Base-by-base conservation (phyloP, 768 basidiomycete genomes). In the Asterophora parasitica region DNA sequence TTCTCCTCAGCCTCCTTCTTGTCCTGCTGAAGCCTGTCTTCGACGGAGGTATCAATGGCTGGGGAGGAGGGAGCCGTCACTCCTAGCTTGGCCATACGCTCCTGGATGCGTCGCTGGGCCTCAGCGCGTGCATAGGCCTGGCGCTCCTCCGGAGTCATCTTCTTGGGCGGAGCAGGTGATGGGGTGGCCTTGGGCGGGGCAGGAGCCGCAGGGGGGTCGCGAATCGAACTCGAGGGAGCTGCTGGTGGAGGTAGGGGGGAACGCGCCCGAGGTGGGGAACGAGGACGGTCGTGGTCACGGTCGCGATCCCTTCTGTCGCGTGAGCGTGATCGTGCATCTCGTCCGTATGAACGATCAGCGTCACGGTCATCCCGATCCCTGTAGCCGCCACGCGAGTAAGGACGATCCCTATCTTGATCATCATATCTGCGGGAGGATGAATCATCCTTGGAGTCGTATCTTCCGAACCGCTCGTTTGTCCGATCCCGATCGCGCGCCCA, bases 1-100 rank as follows among this genome's bases (percentile, higher is more conserved):
- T 88, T 91, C 62, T 91, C 88, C 54, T 92, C 93, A 0, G 94
- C 94, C 61, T 96, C 95, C 61, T 78, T 83, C 72, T 86, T 88
- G 60, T 98, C 95, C 56, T 82, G 75, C 31, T 79, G 83, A 4
- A 98, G 75, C 8, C 94, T 73, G 54, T 93, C 88, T 61, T 92
- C 88, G 2, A 96, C 91, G 44, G 74, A 78, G 6, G 79, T 83
- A 63, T 96, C 94, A 8, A 93, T 71, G 0, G 62, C 52, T 10
- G 73, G 65, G 23, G 77, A 66, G 11, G 76, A 55, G 0, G 72
- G 66, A 1, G 77, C 63, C 11, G 75, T 74, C 13, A 96, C 77
- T 4, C 95, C 95, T 8, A 97, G 77, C 0, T 85, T 86, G 32
- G 82, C 79, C 75, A 86, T 92, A 27, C 95, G 85, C 13, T 83